Evolutionary conservation across 129 eudicot species (phyloP).

Genomic region (Mikania micrantha): DNA sequence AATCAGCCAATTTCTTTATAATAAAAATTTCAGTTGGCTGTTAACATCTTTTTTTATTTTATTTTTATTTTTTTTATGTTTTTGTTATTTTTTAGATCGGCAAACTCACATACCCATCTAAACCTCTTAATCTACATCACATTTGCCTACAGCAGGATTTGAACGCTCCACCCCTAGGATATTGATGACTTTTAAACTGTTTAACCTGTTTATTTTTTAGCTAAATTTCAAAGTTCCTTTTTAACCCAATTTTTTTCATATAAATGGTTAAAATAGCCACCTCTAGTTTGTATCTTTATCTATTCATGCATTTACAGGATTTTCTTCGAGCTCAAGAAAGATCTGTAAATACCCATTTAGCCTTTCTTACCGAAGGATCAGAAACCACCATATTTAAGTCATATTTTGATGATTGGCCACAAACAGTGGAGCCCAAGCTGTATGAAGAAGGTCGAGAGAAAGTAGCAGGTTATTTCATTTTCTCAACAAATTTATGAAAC

Average conservation of each 20-base stretch:
- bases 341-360: slow-evolving; percentile 34
- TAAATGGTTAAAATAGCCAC: neutral
- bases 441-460: slow-evolving; percentile 71
- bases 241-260: neutral
- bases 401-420: slow-evolving; percentile 61
- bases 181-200: neutral
- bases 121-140: too few relatives aligned
- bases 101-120: too few relatives aligned
- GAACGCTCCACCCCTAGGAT: too few relatives aligned
- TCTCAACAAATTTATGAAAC: neutral
- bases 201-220: neutral
- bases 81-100: too few relatives aligned
- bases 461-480: slow-evolving; percentile 51
- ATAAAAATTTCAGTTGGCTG: neutral
- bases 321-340: slow-evolving; percentile 44
- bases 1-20: neutral
- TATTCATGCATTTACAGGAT: slow-evolving; percentile 26
- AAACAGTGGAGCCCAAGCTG: slow-evolving; percentile 39
- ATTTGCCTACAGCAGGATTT: too few relatives aligned
- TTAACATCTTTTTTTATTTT: neutral
- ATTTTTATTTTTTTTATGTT: too few relatives aligned
- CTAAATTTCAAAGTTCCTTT: neutral
- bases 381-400: slow-evolving; percentile 61
- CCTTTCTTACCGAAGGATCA: slow-evolving; percentile 56
- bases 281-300: neutral